Evolutionary conservation across 192 early-diverging fungal species (phyloP).

Genomic region (Diversispora eburnea): DNA sequence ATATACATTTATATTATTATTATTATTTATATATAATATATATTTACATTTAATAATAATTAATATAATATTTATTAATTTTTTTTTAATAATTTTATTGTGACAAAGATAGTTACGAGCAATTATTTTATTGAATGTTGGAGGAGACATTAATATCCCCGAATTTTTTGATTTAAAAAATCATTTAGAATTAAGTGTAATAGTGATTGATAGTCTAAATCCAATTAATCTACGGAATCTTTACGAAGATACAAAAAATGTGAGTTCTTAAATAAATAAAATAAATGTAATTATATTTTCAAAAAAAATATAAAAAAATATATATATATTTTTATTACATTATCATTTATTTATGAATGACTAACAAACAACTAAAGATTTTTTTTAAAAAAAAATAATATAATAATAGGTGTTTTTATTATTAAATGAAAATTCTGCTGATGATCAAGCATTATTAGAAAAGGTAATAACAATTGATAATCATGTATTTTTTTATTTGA

Average conservation of each 20-base stretch:
- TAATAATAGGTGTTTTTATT: too few species aligned
- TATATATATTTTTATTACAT: too few species aligned
- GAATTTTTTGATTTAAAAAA: slow-evolving; percentile 4
- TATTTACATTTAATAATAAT: background rate
- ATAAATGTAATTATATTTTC: background rate
- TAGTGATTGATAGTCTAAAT: slow-evolving; percentile 10
- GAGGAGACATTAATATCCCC: slow-evolving; percentile 5
- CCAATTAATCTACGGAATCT: background rate
- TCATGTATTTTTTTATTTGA: background rate
- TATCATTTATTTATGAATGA: too few species aligned
- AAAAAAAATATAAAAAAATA: background rate
- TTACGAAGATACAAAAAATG: background rate
- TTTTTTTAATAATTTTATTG: background rate
- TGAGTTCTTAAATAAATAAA: background rate
- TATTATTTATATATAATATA: background rate
- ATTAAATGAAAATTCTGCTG: too few species aligned
- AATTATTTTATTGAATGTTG: slow-evolving; percentile 18
- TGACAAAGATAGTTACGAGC: slow-evolving; percentile 13
- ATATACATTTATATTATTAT: background rate
- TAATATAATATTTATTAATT: background rate
- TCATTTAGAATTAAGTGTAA: background rate
- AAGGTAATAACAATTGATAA: background rate
- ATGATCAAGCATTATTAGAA: background rate
- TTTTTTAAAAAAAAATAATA: too few species aligned
- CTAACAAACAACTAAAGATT: too few species aligned